Evolutionary conservation across 176 grass and related monocot species (phyloP), one percentile per base, ranked within the genome.

Genomic region (Eremochloa ophiuroides): DNA sequence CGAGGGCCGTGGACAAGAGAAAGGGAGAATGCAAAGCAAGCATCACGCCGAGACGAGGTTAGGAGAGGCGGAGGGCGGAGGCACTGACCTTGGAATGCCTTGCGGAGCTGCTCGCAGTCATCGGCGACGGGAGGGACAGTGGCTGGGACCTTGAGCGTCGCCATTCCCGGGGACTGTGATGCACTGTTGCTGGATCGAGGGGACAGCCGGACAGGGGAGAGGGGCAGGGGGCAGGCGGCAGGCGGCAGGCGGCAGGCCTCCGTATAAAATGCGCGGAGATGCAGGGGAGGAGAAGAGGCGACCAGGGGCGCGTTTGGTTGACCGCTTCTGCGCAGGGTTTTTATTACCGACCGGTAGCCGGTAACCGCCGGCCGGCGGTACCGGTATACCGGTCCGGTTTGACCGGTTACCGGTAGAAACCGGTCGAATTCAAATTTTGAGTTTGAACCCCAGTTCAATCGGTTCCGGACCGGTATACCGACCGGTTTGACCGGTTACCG

Each of bases 61-160:
- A 0, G 8, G 0, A 28, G 9, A 10, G n/a, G n/a, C n/a, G n/a
- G n/a, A n/a, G n/a, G n/a, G 55, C 12, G 55, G 30, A 33, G 8
- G 33, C 23, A 22, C 25, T 17, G 28, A 94, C 95, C 95, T 91
- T 93, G 61, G 77, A 98, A 95, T 38, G 92, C 95, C 78, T 93
- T 93, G 83, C 86, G 95, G 51, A 98, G 90, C 60, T 89, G 88
- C 44, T 98, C 92, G 88, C 86, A 85, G 83, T 98, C 95, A 55
- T 95, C 92, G 51, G 30, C 81, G 68, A 89, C 53, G 74, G 92
- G 39, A 5, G 95, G 92, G 42, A 93, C 78, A 50, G 72, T 10
- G 43, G 44, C 56, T 29, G 92, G 95, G 60, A 98, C 69, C 20
- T 50, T 88, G 82, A 98, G 86, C 34, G 92, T 88, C 40, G 95